Percentiles rank a stretch among this genome's conserved stretches.
Evolutionary conservation across 208 protist genomes (phyloP).

Genomic region (Histomonas meleagridis): DNA sequence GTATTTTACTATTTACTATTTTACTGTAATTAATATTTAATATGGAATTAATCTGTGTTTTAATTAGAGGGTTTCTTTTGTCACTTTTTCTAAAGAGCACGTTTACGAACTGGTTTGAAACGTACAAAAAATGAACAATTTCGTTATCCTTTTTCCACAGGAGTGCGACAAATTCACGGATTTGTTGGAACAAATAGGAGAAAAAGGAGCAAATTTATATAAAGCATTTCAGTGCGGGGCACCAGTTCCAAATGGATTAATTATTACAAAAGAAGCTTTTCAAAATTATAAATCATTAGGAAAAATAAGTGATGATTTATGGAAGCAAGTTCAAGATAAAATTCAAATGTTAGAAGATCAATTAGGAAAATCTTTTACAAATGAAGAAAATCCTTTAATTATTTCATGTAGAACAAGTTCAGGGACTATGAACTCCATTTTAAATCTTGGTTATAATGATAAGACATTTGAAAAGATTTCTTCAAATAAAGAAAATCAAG

Average conservation of each 20-base stretch:
- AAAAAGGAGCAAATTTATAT: constrained; percentile 29
- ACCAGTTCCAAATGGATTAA: constrained; percentile 28
- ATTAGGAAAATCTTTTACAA: not conserved
- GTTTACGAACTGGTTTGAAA: too few species aligned
- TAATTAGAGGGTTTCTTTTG: too few species aligned
- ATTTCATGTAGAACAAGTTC: not conserved
- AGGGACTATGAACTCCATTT: not conserved
- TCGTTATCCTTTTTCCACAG: too few species aligned
- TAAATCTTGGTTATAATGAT: not conserved
- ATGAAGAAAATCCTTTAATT: not conserved
- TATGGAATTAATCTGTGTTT: too few species aligned
- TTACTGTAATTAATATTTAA: too few species aligned
- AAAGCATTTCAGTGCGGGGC: too few species aligned
- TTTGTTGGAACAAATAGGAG: too few species aligned
- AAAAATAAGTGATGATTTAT: constrained; percentile 4
- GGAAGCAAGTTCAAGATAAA: not conserved
- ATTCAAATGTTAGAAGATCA: constrained; percentile 14
- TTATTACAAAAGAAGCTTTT: constrained; percentile 2
- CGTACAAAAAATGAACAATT: too few species aligned
- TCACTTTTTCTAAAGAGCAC: too few species aligned
- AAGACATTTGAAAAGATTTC: not conserved
- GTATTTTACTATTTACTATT: too few species aligned
- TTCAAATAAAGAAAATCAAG: not conserved
- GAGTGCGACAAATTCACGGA: too few species aligned
- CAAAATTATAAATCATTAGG: not conserved